Conservation (phyloP, 495 filamentous ascomycete genomes). For the Annulohypoxylon moriforme region DNA sequence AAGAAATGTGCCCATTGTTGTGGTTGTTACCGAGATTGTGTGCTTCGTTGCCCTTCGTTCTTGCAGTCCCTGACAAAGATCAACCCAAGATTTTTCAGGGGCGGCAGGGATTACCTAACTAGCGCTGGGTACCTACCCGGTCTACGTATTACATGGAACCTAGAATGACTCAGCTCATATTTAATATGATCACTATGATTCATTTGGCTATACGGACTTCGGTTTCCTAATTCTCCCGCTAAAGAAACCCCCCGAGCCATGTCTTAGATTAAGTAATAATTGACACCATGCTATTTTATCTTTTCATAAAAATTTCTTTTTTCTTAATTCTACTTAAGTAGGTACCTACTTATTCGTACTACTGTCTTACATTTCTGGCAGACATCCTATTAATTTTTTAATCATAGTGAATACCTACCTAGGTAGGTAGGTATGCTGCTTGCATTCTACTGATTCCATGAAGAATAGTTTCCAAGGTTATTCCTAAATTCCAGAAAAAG, state of each 20-base stretch:
- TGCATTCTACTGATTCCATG: neutral
- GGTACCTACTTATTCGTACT: too few relatives aligned
- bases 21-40: neutral
- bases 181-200: neutral
- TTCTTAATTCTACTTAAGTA: too few relatives aligned
- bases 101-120: neutral
- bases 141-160: too few relatives aligned
- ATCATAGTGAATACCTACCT: neutral
- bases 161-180: conserved; percentile 12
- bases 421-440: neutral
- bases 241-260: neutral
- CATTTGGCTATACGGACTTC: neutral
- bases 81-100: neutral
- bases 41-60: too few relatives aligned
- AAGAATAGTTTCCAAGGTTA: too few relatives aligned
- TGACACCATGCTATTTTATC: too few relatives aligned
- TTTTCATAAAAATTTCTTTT: too few relatives aligned
- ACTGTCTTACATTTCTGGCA: too few relatives aligned
- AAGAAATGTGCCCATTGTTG: neutral
- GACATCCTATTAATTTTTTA: too few relatives aligned
- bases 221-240: neutral
- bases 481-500: neutral
- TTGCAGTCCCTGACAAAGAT: neutral
- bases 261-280: neutral
- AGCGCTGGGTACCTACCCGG: too few relatives aligned